These are phyloP conservation scores for Dendrobium huoshanense DNA, from an alignment of 106 monocot genomes.

Conservation along the genomic window DNA sequence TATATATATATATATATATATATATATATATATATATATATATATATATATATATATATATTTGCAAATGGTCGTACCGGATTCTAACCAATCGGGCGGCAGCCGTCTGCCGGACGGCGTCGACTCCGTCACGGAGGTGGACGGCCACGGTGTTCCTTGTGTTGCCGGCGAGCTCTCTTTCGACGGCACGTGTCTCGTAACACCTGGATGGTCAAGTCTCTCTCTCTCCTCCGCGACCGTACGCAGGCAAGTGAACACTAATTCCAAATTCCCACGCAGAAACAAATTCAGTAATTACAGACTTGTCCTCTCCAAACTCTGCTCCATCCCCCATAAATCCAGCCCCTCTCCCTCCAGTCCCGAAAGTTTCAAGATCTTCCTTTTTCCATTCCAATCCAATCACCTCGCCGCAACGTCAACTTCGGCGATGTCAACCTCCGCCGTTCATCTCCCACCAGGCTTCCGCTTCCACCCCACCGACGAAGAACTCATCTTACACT, in stretches of 20 bases:
- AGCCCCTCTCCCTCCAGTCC: not conserved
- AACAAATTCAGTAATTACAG: not conserved
- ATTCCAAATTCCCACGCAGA: not conserved
- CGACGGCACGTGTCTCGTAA: not conserved
- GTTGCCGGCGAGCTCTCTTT: not conserved
- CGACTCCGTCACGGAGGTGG: not conserved
- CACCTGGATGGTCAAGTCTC: not conserved
- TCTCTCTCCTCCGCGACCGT: not conserved
- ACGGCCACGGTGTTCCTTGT: not conserved
- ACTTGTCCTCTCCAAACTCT: not conserved
- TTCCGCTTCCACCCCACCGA: slow-evolving; percentile 12
- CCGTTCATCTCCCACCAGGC: slow-evolving; percentile 2
- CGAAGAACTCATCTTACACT: slow-evolving; percentile 4
- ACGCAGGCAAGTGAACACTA: not conserved
- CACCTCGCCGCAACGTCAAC: not conserved
- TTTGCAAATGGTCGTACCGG: too few relatives aligned
- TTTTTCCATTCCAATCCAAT: not conserved
- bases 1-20: too few relatives aligned
- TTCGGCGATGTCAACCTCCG: not conserved
- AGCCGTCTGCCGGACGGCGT: too few relatives aligned
- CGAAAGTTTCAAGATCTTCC: not conserved
- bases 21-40: too few relatives aligned
- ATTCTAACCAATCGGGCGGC: too few relatives aligned
- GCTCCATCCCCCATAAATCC: not conserved
- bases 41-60: too few relatives aligned